Evolutionary conservation across 2,329 filamentous ascomycete genomes (phyloP), one percentile per base, ranked within the genome.

Genomic region (Colletotrichum sp.): DNA sequence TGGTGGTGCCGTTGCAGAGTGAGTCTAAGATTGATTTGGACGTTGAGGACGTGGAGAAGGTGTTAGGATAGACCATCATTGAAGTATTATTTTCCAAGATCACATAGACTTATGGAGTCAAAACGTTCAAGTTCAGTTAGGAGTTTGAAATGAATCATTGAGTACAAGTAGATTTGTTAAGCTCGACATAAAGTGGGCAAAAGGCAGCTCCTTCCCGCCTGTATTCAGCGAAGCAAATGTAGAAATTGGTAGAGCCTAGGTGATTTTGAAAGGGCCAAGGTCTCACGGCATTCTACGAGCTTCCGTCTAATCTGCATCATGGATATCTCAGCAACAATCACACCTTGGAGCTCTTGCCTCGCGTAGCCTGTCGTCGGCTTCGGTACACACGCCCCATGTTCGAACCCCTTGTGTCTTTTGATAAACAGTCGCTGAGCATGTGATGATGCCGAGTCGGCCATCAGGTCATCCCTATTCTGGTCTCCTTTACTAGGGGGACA

Each of bases 1-100:
- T 82, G 74, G 79, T 78, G 9, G 64, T 55, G 36, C 63, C 75
- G 24, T 57, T 77, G 36, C 68, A 71, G 59, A 63, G 26, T 34
- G 76, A 78, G 39, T 63, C 75, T 6, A 74, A 39, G 48, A 52
- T 64, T 18, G 71, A 68, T 24, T 16, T 77, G 26, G 48, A 62
- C 18, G 36, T 30, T 18, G 67, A 71, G 39, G 57, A 36, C 8
- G 39, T 57, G 59, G n/a, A 75, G 28, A 67, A 66, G n/a, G 22
- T 67, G 1, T 12, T 66, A 16, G 64, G 69, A 3, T 67, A 48
- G 64, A 39, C 24, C 30, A 10, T 24, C 26, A 15, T 64, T 22
- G 10, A 12, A 24, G 4, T 52, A 22, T 4, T 13, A 13, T 52
- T 52, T 12, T 24, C 10, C n/a, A 52, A 22, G 10, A 52, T 24